phyloP scores from a whole-genome alignment of 2,329 filamentous ascomycete species.

The Alternaria sp. region DNA sequence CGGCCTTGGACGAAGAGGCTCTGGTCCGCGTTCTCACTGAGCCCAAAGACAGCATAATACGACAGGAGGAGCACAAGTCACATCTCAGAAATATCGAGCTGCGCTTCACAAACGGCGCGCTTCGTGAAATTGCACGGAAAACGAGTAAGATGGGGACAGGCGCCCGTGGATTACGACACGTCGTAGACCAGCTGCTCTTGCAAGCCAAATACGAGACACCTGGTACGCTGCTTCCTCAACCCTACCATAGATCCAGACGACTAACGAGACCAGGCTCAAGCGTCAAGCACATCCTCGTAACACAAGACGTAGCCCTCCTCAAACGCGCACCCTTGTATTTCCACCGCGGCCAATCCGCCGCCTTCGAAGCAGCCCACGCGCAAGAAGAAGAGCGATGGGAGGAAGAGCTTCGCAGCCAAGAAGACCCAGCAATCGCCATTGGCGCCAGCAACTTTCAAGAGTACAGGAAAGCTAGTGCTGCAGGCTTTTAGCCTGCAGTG shows the following conservation, averaged over 20 bases:
- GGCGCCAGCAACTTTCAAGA: conserved; percentile 55
- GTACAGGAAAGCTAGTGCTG: conserved; percentile 54
- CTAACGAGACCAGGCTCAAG: conserved; percentile 47
- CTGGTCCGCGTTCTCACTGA: conserved; percentile 91
- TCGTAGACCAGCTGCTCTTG: conserved; percentile 58
- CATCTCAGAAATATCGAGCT: conserved; percentile 79
- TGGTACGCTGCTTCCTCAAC: conserved; percentile 34
- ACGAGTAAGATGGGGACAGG: conserved; percentile 76
- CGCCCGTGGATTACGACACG: conserved; percentile 58
- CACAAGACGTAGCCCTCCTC: conserved; percentile 55
- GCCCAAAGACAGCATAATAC: conserved; percentile 84
- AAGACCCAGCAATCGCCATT: conserved; percentile 35
- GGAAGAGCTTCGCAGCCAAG: conserved; percentile 46
- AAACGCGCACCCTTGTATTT: conserved; percentile 56
- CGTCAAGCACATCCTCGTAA: conserved; percentile 58
- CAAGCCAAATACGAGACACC: conserved; percentile 60
- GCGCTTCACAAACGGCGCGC: conserved; percentile 80
- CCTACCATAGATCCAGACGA: not conserved
- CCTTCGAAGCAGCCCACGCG: conserved; percentile 52
- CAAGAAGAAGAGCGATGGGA: conserved; percentile 60
- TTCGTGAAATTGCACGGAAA: conserved; percentile 82
- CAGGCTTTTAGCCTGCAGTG: conserved; percentile 34
- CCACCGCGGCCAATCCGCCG: conserved; percentile 52
- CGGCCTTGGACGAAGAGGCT: conserved; percentile 71
- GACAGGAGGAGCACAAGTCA: conserved; percentile 90